These are phyloP conservation scores for Bolboschoenus planiculmis DNA, from an alignment of 176 grass and related monocot species.

Conservation along the genomic window DNA sequence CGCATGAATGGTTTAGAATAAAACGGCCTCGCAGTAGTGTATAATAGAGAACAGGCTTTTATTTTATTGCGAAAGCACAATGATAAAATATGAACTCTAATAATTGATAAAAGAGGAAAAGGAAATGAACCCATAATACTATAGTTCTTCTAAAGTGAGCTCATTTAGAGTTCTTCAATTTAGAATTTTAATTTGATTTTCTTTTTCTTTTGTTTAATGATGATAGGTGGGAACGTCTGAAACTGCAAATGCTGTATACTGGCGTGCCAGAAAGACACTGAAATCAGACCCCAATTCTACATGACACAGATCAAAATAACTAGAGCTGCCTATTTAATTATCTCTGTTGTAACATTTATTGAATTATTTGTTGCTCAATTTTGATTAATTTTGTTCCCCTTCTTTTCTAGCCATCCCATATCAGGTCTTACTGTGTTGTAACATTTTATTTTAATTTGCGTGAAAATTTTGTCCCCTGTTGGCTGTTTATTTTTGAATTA, in stretches of 20 bases:
- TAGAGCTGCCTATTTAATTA: neutral
- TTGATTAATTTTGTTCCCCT: neutral
- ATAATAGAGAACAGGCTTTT: neutral
- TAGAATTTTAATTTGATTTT: neutral
- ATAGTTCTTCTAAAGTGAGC: neutral
- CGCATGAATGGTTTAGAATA: no score
- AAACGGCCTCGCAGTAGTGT: neutral
- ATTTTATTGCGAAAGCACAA: neutral
- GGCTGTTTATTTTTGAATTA: neutral
- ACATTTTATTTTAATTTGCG: neutral
- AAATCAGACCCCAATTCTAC: neutral
- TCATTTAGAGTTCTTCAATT: neutral
- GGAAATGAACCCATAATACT: neutral
- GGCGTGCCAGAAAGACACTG: slow-evolving; percentile 13
- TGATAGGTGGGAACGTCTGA: slow-evolving; percentile 1
- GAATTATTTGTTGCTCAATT: slow-evolving; percentile 4
- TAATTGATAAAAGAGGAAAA: neutral
- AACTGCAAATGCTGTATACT: slow-evolving; percentile 1
- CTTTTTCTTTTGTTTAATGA: neutral
- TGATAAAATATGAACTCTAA: neutral
- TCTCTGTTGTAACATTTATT: neutral
- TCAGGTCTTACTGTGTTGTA: neutral
- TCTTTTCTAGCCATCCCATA: neutral
- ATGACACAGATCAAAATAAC: neutral
- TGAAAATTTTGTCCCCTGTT: neutral